Conservation (phyloP, 306 rosid species). For the Malus domestica region ASM211411v1 NC_041798.1:38192501-38193000, state of each 20-base stretch:
- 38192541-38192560: not conserved
- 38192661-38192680: slow-evolving; percentile 28
- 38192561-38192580: not conserved
- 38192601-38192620: slow-evolving; percentile 34
- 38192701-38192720: slow-evolving; percentile 51
- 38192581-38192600: slow-evolving; percentile 30
- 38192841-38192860: not conserved
- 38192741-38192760: slow-evolving; percentile 49
- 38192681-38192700: slow-evolving; percentile 33
- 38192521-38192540: not conserved
- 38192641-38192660: not conserved
- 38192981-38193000: not conserved
- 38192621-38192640: slow-evolving; percentile 12
- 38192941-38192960: not conserved
- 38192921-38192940: not conserved
- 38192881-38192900: not conserved
- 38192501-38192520: slow-evolving; percentile 12
- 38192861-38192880: not conserved
- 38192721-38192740: slow-evolving; percentile 15
- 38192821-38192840: slow-evolving; percentile 1
- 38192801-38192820: not conserved
- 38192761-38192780: slow-evolving; percentile 33
- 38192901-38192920: not conserved
- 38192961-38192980: not conserved
- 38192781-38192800: slow-evolving; percentile 30